Conservation (phyloP, 2,329 filamentous ascomycete species). For the Chaetomium globosum region DNA sequence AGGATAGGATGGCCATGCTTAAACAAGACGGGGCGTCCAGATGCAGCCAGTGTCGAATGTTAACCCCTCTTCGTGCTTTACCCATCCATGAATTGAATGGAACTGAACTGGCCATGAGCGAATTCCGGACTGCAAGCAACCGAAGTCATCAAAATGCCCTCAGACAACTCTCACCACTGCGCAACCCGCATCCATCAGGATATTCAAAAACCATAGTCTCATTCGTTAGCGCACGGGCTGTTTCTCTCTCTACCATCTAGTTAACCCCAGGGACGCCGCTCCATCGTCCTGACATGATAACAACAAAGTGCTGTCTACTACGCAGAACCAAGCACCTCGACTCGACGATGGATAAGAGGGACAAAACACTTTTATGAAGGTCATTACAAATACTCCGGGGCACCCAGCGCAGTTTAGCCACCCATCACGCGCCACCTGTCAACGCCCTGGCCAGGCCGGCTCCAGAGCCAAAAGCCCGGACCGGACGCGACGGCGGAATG, state of each 20-base stretch:
- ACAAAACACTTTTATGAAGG: neutral
- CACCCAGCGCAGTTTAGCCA: neutral
- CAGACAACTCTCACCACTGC: neutral
- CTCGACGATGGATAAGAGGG: neutral
- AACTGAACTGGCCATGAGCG: no score
- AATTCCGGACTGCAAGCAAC: no score
- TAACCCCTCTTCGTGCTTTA: no score
- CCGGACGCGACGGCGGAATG: neutral
- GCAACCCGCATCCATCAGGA: neutral
- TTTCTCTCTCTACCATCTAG: conserved; percentile 8
- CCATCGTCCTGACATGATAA: neutral
- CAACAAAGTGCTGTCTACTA: neutral
- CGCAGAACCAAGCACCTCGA: neutral
- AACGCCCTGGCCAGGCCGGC: neutral
- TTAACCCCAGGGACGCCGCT: neutral
- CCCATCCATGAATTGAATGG: no score
- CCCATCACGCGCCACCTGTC: neutral
- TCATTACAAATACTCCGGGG: neutral
- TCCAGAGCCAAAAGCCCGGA: neutral
- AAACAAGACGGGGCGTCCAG: neutral
- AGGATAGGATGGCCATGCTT: no score
- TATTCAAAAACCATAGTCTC: conserved; percentile 2
- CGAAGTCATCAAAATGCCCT: no score
- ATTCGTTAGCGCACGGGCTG: conserved; percentile 15
- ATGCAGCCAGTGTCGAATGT: neutral